Base-by-base conservation (phyloP, 2,329 filamentous ascomycete species). In the Colletotrichum spinosum region DNA sequence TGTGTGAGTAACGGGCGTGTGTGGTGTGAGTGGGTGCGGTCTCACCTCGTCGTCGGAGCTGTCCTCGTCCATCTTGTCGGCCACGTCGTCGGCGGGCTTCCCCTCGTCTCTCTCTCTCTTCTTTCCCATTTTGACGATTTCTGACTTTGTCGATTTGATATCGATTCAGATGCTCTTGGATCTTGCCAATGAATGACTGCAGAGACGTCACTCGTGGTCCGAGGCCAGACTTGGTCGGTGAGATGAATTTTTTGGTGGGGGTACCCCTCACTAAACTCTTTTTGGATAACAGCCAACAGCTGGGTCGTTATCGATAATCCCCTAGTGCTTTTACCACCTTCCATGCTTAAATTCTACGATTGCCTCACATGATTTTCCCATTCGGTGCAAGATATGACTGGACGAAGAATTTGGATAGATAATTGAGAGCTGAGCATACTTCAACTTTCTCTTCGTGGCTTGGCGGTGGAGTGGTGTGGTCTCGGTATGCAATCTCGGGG, bases 11-110 rank as follows among this genome's bases (percentile, higher is more conserved):
- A 59, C 70, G 65, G n/a, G 44, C 15, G 4, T 42, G 58, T 53
- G n/a, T 17, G 35, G 46, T 34, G 48, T 33, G 45, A 68, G 74
- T 71, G 70, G 8, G n/a, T 17, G 2, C 13, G 35, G 35, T 63
- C 63, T 60, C 54, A 84, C 86, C 72, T 87, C 86, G 59, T 84
- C 84, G 68, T 86, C 85, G 13, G 83, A 85, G 74, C 79, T 81
- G 63, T 83, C 83, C 67, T 83, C 79, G 56, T 82, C 82, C 75
- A 87, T 82, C 74, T 81, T 83, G 70, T 84, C 77, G 8, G 50
- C 37, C 6, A 79, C 76, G 39, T 80, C 80, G 62, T 81, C 79
- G 37, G 83, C 76, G 13, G 82, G 73, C 60, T 76, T 76, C 60
- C 81, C 76, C 71, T 79, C 77, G 55, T 85, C 83, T 75, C 83